Base-by-base conservation (phyloP, 2,329 filamentous ascomycete species). In the Teratosphaeria zuluensis region DNA sequence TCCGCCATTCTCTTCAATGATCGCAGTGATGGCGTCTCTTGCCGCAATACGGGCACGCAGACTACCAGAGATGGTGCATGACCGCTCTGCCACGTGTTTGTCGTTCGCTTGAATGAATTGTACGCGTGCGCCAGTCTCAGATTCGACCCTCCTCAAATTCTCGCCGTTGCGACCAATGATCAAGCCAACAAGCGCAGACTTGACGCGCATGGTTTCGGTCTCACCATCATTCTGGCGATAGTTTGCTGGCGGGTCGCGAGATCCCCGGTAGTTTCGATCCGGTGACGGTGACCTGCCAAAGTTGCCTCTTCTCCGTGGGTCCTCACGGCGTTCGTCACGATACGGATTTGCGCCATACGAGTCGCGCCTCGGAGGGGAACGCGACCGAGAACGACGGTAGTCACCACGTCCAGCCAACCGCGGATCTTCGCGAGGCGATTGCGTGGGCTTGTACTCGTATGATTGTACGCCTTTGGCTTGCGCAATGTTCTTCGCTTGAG, bases 101-200 rank as follows among this genome's bases (percentile, higher is more conserved):
- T 90, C 86, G 59, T 85, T 83, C 16, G 89, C 83, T 35, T 90
- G 88, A 60, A 95, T 81, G 71, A 96, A 96, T 74, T 96, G 91
- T 30, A 96, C 90, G 60, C 91, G 82, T 66, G 90, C 92, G 57
- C 84, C 84, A 54, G 87, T 90, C 66, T 95, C 90, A 53, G 83
- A 79, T 74, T 96, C 92, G 64, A 96, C 90, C 59, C 89, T 86
- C 65, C 90, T 82, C 51, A 96, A 78, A 66, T 95, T 96, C 76
- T 96, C 92, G 65, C 91, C 91, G 69, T 92, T 88, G 61, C 91
- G 85, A 56, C 91, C 91, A 70, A 96, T 96, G 68, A 96, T 95
- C 35, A 96, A 79, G 51, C 91, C 91, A 56, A 96, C 91, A 54
- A 95, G 81, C 67, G 85, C 89, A 24, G 89, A 90, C 70, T 95